Evolutionary conservation across 2,329 filamentous ascomycete genomes (phyloP).

Genomic region (Neodidymelliopsis sp.): DNA sequence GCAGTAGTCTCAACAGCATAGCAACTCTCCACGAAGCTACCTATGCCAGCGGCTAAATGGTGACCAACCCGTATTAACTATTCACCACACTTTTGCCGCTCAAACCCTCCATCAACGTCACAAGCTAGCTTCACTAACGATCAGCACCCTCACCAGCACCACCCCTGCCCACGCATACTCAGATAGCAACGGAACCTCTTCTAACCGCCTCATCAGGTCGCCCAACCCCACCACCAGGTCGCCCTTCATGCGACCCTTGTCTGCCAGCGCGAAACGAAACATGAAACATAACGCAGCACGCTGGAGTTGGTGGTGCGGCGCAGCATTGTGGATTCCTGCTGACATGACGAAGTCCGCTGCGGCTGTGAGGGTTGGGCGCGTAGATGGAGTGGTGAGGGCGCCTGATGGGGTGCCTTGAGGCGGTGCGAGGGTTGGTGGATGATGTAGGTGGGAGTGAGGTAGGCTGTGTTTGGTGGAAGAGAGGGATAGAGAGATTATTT

Average conservation of each 20-base stretch:
- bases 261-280: constrained; percentile 11
- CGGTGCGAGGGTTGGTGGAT: constrained; percentile 29
- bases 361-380: constrained; percentile 15
- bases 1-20: no score
- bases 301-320: constrained; percentile 16
- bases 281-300: constrained; percentile 5
- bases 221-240: constrained; percentile 1
- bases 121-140: background rate
- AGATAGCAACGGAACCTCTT: background rate
- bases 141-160: background rate
- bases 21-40: no score
- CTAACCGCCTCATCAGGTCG: constrained; percentile 12
- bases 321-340: constrained; percentile 13
- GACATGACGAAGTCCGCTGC: constrained; percentile 3
- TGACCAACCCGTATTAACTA: no score
- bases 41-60: no score
- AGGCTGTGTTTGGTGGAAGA: background rate
- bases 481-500: no score
- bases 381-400: constrained; percentile 13
- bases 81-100: background rate
- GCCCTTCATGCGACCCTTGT: constrained; percentile 6
- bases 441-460: background rate
- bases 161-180: background rate
- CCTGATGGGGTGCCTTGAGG: constrained; percentile 18
- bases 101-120: background rate